phyloP scores from a whole-genome alignment of 225 moss, liverwort and hornwort genomes.

The Marchantia paleacea region DNA sequence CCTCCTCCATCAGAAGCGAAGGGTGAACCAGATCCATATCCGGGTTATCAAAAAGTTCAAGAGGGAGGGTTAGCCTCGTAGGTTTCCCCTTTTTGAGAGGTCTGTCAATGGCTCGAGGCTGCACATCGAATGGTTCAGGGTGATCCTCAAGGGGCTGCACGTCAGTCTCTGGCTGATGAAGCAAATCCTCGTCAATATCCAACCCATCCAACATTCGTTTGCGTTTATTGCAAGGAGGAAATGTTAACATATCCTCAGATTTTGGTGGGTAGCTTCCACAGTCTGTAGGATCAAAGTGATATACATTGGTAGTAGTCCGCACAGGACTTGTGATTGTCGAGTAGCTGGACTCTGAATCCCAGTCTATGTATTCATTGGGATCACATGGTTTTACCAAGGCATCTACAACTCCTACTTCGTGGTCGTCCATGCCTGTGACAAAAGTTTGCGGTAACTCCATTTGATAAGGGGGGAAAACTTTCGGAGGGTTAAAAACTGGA shows the following conservation, averaged over 20 bases:
- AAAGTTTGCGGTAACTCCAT: constrained; percentile 38
- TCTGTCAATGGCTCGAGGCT: constrained; percentile 39
- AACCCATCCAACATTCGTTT: constrained; percentile 50
- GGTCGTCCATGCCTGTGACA: constrained; percentile 33
- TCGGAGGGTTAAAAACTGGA: constrained; percentile 38
- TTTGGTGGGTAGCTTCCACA: constrained; percentile 61
- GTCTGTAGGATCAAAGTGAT: constrained; percentile 43
- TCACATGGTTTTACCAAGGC: neutral
- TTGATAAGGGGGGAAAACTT: constrained; percentile 36
- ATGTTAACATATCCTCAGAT: constrained; percentile 44
- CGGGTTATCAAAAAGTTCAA: constrained; percentile 79
- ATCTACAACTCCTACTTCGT: constrained; percentile 14
- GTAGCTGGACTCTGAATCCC: constrained; percentile 7
- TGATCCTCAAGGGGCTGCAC: constrained; percentile 48
- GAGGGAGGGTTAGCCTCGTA: constrained; percentile 52
- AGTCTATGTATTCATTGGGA: constrained; percentile 20
- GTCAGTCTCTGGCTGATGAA: constrained; percentile 55
- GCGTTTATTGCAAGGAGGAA: constrained; percentile 33
- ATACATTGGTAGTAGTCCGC: neutral
- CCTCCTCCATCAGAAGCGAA: constrained; percentile 51
- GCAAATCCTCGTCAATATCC: constrained; percentile 45
- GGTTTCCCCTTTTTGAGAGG: constrained; percentile 24
- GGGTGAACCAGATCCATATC: constrained; percentile 70
- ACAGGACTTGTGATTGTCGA: neutral
- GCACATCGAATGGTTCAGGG: constrained; percentile 24